Conservation (phyloP, 106 monocot species). For the Acorus gramineus region DNA sequence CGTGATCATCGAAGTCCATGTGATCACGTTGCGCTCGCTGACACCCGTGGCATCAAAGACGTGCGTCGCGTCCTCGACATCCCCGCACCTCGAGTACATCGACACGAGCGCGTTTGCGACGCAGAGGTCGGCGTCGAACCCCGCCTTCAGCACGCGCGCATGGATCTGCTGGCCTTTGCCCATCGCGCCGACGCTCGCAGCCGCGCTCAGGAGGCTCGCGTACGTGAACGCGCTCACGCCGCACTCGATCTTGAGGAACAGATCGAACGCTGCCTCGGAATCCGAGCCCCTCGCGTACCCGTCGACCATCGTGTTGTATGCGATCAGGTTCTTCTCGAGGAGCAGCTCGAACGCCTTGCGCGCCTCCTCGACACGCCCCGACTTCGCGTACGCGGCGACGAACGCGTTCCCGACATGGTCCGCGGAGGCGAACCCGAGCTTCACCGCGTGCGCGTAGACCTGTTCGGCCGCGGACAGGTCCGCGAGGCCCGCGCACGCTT, state of each 20-base stretch:
- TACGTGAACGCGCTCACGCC: conserved; percentile 55
- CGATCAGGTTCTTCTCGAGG: conserved; percentile 50
- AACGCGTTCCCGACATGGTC: conserved; percentile 58
- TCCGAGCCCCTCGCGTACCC: conserved; percentile 33
- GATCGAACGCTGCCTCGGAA: conserved; percentile 28
- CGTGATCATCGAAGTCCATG: conserved; percentile 82
- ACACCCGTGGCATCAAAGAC: conserved; percentile 38
- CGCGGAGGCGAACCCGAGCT: conserved; percentile 31
- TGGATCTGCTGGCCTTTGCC: conserved; percentile 64
- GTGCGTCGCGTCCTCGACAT: conserved; percentile 45
- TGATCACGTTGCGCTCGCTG: conserved; percentile 37
- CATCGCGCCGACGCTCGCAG: conserved; percentile 53
- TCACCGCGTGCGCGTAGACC: conserved; percentile 43
- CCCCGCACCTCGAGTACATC: conserved; percentile 81
- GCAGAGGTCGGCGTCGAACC: conserved; percentile 33
- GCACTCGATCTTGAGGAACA: conserved; percentile 21
- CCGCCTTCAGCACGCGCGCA: conserved; percentile 36
- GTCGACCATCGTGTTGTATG: conserved; percentile 44
- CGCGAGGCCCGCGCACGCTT: conserved; percentile 51
- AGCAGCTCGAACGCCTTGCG: conserved; percentile 56
- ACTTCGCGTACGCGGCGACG: conserved; percentile 47
- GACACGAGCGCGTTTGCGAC: conserved; percentile 67
- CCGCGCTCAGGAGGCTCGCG: conserved; percentile 66
- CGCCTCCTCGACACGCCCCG: conserved; percentile 67
- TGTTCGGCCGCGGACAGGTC: conserved; percentile 33